Evolutionary conservation across 805 yeast species (phyloP).

Genomic region (Candida nitratophila): DNA sequence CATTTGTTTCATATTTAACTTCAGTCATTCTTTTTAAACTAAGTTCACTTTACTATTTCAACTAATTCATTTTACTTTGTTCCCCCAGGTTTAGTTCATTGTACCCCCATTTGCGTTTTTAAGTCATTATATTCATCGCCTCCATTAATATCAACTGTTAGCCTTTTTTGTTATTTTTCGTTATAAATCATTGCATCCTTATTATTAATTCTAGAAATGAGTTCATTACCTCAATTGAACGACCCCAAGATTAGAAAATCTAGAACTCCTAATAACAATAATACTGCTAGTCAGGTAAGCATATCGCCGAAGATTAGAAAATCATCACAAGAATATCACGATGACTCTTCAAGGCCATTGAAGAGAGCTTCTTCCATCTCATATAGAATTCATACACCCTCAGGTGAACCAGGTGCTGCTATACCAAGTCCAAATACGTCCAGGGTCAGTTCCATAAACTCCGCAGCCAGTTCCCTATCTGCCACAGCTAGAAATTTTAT

Average conservation of each 20-base stretch:
- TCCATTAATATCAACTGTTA: too few species aligned
- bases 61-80: background rate
- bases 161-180: too few species aligned
- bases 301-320: slow-evolving; percentile 2
- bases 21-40: slow-evolving; percentile 6
- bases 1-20: slow-evolving; percentile 3
- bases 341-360: slow-evolving; percentile 15
- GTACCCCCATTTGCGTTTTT: too few species aligned
- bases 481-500: slow-evolving; percentile 9
- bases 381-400: slow-evolving; percentile 15
- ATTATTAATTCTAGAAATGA: background rate
- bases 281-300: background rate
- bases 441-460: slow-evolving; percentile 2
- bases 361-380: slow-evolving; percentile 23
- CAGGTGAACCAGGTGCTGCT: background rate
- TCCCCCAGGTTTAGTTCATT: background rate
- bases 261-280: background rate
- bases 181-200: background rate
- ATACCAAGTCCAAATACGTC: background rate
- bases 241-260: background rate
- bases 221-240: background rate
- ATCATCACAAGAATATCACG: slow-evolving; percentile 13
- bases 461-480: slow-evolving; percentile 9
- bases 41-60: too few species aligned
- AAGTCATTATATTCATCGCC: too few species aligned